phyloP scores from a whole-genome alignment of 352 stramenopile genomes.

The Pelagophyceae sp. region DNA sequence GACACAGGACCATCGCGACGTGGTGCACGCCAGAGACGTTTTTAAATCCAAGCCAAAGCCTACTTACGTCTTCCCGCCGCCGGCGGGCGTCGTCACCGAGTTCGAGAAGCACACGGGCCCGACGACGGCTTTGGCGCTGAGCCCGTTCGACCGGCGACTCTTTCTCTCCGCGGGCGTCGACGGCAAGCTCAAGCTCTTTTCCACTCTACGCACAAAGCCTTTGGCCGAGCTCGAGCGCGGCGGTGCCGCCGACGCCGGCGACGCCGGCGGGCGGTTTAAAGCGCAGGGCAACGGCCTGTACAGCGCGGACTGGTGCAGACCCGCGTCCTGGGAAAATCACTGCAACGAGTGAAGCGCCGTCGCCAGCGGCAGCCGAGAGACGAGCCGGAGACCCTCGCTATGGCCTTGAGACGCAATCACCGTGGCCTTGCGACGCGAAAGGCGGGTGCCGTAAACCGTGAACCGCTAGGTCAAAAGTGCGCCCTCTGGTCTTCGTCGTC shows the following conservation, averaged over 20 bases:
- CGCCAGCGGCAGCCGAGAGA: too few relatives aligned
- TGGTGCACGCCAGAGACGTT: constrained; percentile 57
- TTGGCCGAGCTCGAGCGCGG: not conserved
- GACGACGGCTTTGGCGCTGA: constrained; percentile 60
- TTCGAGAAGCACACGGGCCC: constrained; percentile 58
- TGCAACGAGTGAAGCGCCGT: too few relatives aligned
- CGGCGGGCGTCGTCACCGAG: constrained; percentile 54
- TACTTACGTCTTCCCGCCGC: constrained; percentile 47
- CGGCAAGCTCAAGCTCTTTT: constrained; percentile 33
- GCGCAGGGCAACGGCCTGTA: constrained; percentile 46
- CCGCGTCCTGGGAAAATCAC: too few relatives aligned
- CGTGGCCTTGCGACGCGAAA: too few relatives aligned
- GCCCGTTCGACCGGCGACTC: constrained; percentile 60
- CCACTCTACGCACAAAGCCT: constrained; percentile 1
- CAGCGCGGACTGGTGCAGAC: constrained; percentile 59
- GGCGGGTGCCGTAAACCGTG: too few relatives aligned
- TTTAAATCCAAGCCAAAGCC: constrained; percentile 63
- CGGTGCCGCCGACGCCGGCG: not conserved
- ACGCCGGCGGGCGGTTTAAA: not conserved
- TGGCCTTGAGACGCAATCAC: too few relatives aligned
- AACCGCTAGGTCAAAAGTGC: too few relatives aligned
- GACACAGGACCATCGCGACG: constrained; percentile 50
- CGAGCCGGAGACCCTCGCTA: too few relatives aligned
- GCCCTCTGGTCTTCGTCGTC: constrained; percentile 60
- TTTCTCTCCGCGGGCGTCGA: constrained; percentile 64